A percentile compares a stretch with the other conserved stretches of the same genome.
phyloP scores from a whole-genome alignment of 805 yeast genomes.

The Yarrowia sp. region DNA sequence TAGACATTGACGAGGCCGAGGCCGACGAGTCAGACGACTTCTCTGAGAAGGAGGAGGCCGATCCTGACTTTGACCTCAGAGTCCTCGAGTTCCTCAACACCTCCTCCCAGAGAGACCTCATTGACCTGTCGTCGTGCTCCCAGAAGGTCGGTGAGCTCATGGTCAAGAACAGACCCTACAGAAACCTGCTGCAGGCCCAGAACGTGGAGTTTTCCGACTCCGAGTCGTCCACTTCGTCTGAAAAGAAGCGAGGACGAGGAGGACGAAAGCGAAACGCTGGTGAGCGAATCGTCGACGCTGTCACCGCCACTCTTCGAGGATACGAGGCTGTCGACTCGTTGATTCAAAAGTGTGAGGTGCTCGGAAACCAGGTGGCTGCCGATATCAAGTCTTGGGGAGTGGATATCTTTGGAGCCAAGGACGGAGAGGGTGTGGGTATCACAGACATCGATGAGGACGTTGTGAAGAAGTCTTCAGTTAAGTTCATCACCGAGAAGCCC shows the following conservation, averaged over 20 bases:
- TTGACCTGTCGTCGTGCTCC: constrained; percentile 77
- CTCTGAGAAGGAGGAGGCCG: constrained; percentile 56
- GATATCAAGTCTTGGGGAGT: constrained; percentile 91
- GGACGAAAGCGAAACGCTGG: constrained; percentile 67
- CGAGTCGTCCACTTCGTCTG: constrained; percentile 40
- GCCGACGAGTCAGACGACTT: constrained; percentile 29
- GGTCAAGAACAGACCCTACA: constrained; percentile 74
- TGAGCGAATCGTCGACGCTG: constrained; percentile 72
- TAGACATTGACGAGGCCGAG: constrained; percentile 24
- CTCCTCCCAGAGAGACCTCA: constrained; percentile 74
- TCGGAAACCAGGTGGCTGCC: constrained; percentile 71
- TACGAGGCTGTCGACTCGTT: constrained; percentile 95
- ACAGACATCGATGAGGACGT: constrained; percentile 56
- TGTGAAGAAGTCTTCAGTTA: constrained; percentile 7
- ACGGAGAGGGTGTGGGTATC: constrained; percentile 67
- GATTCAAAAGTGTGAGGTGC: constrained; percentile 78
- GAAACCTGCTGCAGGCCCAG: constrained; percentile 63
- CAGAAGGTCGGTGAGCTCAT: constrained; percentile 70
- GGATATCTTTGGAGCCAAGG: constrained; percentile 61
- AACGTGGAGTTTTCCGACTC: constrained; percentile 60
- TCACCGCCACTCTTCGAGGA: constrained; percentile 76
- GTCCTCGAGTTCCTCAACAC: constrained; percentile 79
- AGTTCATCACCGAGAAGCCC: constrained; percentile 71
- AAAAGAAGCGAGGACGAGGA: constrained; percentile 50
- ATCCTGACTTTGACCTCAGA: constrained; percentile 63